phyloP scores from a whole-genome alignment of 2,329 filamentous ascomycete genomes.

The Colletotrichum tropicale region DNA sequence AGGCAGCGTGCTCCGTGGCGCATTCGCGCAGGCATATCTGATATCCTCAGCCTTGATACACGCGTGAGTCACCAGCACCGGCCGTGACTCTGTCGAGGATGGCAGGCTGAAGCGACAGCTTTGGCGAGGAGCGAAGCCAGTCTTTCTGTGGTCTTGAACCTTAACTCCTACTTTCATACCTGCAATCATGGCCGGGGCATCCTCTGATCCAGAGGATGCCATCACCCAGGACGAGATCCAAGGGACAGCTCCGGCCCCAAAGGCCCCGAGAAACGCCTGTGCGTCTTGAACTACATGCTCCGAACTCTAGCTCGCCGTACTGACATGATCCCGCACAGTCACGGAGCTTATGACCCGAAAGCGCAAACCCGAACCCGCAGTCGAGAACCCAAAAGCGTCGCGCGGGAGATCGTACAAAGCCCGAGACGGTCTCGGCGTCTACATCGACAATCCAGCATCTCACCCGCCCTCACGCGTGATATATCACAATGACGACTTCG shows the following conservation, averaged over 20 bases:
- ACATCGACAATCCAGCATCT: slow-evolving; percentile 67
- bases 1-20: background rate
- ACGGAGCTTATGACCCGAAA: slow-evolving; percentile 41
- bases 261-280: slow-evolving; percentile 46
- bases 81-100: background rate
- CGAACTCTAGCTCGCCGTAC: background rate
- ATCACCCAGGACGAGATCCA: slow-evolving; percentile 46
- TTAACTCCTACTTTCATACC: background rate
- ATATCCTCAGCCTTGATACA: background rate
- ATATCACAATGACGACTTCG: slow-evolving; percentile 70
- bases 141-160: background rate
- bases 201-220: slow-evolving; percentile 41
- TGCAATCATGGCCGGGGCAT: slow-evolving; percentile 25
- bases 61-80: background rate
- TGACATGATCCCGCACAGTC: slow-evolving; percentile 25
- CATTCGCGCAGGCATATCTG: background rate
- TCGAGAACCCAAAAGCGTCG: slow-evolving; percentile 18
- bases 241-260: slow-evolving; percentile 31
- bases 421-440: slow-evolving; percentile 69
- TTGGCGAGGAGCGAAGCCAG: background rate
- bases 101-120: background rate
- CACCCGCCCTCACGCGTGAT: slow-evolving; percentile 68
- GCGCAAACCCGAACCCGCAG: slow-evolving; percentile 31
- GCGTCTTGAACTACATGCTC: slow-evolving; percentile 10
- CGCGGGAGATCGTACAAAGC: slow-evolving; percentile 43